Evolutionary conservation across 2,329 filamentous ascomycete species (phyloP).

Genomic region (Ceratocystis harringtonii): DNA sequence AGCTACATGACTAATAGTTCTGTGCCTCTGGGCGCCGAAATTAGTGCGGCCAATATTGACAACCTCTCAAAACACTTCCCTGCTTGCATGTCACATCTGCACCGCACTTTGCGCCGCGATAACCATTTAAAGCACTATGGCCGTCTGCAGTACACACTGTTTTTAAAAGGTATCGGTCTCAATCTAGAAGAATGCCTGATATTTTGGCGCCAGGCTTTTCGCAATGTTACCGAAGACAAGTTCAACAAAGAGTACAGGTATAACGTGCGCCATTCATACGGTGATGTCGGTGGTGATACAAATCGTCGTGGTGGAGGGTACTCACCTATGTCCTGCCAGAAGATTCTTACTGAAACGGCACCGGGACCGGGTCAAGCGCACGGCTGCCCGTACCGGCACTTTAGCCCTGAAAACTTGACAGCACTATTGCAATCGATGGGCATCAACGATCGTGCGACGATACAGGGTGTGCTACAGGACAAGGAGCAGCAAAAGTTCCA

Average conservation of each 20-base stretch:
- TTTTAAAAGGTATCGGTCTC: conserved; percentile 89
- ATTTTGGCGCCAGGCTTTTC: conserved; percentile 84
- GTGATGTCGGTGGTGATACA: conserved; percentile 83
- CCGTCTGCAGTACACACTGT: conserved; percentile 85
- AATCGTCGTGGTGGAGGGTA: conserved; percentile 80
- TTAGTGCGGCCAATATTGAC: conserved; percentile 68
- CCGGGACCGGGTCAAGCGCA: conserved; percentile 79
- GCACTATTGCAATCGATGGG: conserved; percentile 62
- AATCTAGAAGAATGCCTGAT: conserved; percentile 79
- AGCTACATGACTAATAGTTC: conserved; percentile 55
- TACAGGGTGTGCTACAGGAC: conserved; percentile 75
- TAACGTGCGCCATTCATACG: conserved; percentile 89
- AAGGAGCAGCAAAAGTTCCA: conserved; percentile 80
- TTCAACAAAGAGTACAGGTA: conserved; percentile 98
- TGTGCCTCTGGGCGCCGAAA: conserved; percentile 50
- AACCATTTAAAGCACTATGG: conserved; percentile 87
- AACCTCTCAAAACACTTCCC: conserved; percentile 68
- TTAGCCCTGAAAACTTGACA: conserved; percentile 72
- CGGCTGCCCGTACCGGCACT: conserved; percentile 94
- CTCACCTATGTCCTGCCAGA: conserved; percentile 85
- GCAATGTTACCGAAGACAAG: conserved; percentile 74
- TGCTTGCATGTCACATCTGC: conserved; percentile 85
- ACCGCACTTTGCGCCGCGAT: conserved; percentile 71
- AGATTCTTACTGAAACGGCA: conserved; percentile 77
- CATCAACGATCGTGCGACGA: conserved; percentile 58